Evolutionary conservation across 352 stramenopile genomes (phyloP).

Genomic region (Aphanomyces invadans): DNA sequence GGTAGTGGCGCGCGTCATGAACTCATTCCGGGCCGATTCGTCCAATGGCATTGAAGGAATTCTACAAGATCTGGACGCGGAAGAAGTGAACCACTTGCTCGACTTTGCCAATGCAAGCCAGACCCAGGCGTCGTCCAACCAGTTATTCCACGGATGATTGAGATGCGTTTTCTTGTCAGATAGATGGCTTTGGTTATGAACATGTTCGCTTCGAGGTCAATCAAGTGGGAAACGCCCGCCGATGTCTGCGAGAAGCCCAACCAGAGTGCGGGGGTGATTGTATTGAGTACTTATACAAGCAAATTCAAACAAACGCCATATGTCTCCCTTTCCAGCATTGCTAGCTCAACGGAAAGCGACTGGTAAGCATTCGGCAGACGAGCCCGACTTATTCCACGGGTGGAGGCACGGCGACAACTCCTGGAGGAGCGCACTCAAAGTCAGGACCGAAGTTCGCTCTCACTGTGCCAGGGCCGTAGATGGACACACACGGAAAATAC

Average conservation of each 20-base stretch:
- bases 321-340: too few species aligned
- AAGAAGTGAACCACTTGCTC: slow-evolving; percentile 16
- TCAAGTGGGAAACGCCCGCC: too few species aligned
- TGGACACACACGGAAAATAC: slow-evolving; percentile 19
- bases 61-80: slow-evolving; percentile 12
- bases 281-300: too few species aligned
- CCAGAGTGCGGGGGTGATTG: too few species aligned
- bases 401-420: not conserved
- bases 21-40: slow-evolving; percentile 19
- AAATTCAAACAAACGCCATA: too few species aligned
- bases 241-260: too few species aligned
- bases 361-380: too few species aligned
- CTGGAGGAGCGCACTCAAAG: not conserved
- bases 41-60: slow-evolving; percentile 18
- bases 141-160: not conserved
- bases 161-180: not conserved
- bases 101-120: not conserved
- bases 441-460: slow-evolving; percentile 8
- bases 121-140: not conserved
- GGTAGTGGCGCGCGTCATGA: slow-evolving; percentile 15
- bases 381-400: not conserved
- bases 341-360: too few species aligned
- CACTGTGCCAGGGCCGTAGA: slow-evolving; percentile 10
- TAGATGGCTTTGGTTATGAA: not conserved
- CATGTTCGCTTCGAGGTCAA: not conserved